A percentile compares a stretch with the other conserved stretches of the same genome.
Evolutionary conservation across 2,329 filamentous ascomycete genomes (phyloP).

Genomic region (Cladorrhinum sp.): DNA sequence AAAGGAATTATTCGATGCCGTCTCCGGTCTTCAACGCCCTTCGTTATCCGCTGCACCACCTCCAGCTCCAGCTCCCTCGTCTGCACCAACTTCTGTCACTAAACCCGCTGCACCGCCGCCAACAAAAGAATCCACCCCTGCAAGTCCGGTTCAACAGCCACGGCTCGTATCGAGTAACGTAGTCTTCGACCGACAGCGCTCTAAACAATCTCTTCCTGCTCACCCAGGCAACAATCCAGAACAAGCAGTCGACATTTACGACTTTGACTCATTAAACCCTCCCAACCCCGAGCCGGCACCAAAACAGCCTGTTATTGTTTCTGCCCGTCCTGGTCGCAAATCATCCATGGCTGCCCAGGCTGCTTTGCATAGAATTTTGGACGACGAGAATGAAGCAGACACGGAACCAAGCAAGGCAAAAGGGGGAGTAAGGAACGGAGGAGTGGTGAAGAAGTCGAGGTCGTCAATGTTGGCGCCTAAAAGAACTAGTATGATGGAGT

Average conservation of each 20-base stretch:
- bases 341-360: slow-evolving; percentile 22
- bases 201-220: not conserved
- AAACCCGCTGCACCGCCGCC: slow-evolving; percentile 27
- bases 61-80: slow-evolving; percentile 5
- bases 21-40: slow-evolving; percentile 50
- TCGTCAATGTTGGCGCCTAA: slow-evolving; percentile 42
- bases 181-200: not conserved
- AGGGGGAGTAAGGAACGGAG: not conserved
- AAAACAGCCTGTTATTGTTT: not conserved
- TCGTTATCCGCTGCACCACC: not conserved
- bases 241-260: slow-evolving; percentile 47
- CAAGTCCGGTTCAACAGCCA: slow-evolving; percentile 38
- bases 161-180: not conserved
- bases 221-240: not conserved
- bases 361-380: slow-evolving; percentile 26
- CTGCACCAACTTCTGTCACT: slow-evolving; percentile 28
- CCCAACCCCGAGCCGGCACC: not conserved
- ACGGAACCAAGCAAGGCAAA: slow-evolving; percentile 21
- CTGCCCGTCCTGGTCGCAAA: slow-evolving; percentile 5
- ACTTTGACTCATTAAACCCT: slow-evolving; percentile 39
- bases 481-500: slow-evolving; percentile 32
- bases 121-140: slow-evolving; percentile 17
- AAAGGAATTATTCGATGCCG: slow-evolving; percentile 72
- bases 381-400: slow-evolving; percentile 28
- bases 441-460: slow-evolving; percentile 34